phyloP scores from a whole-genome alignment of 768 basidiomycete genomes.

The Brasilioporus rufonigricans region DNA sequence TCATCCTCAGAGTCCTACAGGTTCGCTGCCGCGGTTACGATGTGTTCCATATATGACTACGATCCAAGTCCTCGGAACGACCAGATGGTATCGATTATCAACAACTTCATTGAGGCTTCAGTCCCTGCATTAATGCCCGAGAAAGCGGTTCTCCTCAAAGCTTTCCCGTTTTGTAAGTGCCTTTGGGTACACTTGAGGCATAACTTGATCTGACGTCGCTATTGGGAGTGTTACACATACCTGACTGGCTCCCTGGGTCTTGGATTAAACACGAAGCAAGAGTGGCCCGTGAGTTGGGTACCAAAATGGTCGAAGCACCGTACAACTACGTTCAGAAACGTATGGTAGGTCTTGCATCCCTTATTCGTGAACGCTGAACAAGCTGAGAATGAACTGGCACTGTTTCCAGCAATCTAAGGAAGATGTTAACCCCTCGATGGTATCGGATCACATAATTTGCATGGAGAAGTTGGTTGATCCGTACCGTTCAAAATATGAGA shows the following conservation, averaged over 20 bases:
- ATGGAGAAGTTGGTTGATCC: conserved; percentile 9
- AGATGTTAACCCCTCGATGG: conserved; percentile 7
- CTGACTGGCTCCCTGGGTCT: conserved; percentile 26
- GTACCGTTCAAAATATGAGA: conserved; percentile 8
- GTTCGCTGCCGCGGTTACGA: conserved; percentile 32
- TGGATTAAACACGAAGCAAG: conserved; percentile 13
- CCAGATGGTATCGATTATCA: conserved; percentile 13
- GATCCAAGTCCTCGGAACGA: conserved; percentile 15
- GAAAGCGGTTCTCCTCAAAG: conserved; percentile 11
- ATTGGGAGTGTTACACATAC: conserved; percentile 24
- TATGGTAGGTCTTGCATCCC: conserved; percentile 1
- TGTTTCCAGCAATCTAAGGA: conserved; percentile 6
- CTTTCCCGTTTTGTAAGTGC: conserved; percentile 19
- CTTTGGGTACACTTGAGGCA: not conserved
- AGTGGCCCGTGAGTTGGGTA: conserved; percentile 3
- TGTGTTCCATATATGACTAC: conserved; percentile 19
- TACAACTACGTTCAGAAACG: conserved; percentile 13
- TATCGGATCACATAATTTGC: conserved; percentile 11
- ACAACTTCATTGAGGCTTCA: conserved; percentile 9
- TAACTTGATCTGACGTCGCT: not conserved
- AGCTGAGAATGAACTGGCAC: not conserved
- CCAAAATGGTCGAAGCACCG: conserved; percentile 13
- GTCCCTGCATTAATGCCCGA: conserved; percentile 7
- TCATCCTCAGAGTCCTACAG: conserved; percentile 15
- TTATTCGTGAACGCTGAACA: not conserved